Percentiles rank a stretch among this genome's conserved stretches.
phyloP scores from a whole-genome alignment of 306 rosid species.

The Lathyrus aphaca region DNA sequence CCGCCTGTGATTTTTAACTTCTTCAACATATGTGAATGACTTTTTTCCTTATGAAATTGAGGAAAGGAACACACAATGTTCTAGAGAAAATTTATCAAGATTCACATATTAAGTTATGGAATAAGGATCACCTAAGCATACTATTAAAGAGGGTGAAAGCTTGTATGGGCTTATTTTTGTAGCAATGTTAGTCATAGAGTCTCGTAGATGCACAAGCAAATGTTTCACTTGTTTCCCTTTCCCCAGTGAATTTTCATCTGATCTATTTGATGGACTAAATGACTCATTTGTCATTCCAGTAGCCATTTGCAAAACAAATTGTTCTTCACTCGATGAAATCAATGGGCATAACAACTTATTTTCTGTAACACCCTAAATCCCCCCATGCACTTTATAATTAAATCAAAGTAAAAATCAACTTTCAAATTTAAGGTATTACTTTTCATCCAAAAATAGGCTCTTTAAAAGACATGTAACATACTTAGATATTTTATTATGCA shows the following conservation, averaged over 20 bases:
- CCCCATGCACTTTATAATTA: too few relatives aligned
- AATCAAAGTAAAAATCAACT: too few relatives aligned
- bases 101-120: neutral
- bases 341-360: neutral
- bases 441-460: too few relatives aligned
- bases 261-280: neutral
- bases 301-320: neutral
- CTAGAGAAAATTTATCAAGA: neutral
- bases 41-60: neutral
- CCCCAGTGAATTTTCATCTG: neutral
- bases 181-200: neutral
- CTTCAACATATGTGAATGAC: neutral
- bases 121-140: neutral
- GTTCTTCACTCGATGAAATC: neutral
- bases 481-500: too few relatives aligned
- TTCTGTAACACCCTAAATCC: too few relatives aligned
- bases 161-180: neutral
- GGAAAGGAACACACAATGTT: neutral
- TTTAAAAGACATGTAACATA: too few relatives aligned
- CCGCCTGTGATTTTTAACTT: too few relatives aligned
- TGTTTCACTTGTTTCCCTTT: neutral
- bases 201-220: neutral
- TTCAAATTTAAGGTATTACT: too few relatives aligned
- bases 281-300: neutral
- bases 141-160: neutral